Percentiles rank a stretch among this genome's conserved stretches.
Conservation (phyloP, 2,329 filamentous ascomycete genomes). For the Claviceps purpurea region DNA sequence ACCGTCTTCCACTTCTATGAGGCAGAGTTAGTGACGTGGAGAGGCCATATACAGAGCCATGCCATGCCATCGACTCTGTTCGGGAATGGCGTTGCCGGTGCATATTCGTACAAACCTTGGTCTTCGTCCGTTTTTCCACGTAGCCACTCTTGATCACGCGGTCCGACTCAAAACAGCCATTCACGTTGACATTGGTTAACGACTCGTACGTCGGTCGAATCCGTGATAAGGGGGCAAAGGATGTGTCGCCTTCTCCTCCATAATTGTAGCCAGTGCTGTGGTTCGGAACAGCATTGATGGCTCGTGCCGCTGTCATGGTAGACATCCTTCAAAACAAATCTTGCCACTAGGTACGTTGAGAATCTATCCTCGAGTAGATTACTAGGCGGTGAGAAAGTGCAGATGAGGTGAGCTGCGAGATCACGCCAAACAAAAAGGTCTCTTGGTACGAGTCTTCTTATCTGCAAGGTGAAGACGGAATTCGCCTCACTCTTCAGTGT, state of each 20-base stretch:
- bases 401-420: neutral
- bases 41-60: neutral
- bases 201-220: conserved; percentile 37
- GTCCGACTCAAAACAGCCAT: conserved; percentile 93
- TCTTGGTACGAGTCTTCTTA: too few species aligned
- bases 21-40: conserved; percentile 9
- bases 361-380: neutral
- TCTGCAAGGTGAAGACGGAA: neutral
- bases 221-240: conserved; percentile 11
- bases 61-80: neutral
- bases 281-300: conserved; percentile 7
- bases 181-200: conserved; percentile 80
- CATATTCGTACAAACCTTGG: conserved; percentile 48
- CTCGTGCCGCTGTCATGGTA: conserved; percentile 11
- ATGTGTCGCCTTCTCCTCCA: conserved; percentile 7
- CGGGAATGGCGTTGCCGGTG: neutral
- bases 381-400: neutral
- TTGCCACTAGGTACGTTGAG: neutral
- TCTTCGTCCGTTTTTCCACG: conserved; percentile 82
- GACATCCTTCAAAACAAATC: neutral
- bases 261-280: neutral
- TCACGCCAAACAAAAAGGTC: neutral
- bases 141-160: conserved; percentile 82
- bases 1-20: conserved; percentile 74
- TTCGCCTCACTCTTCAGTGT: neutral